Base-by-base conservation (phyloP, 257 asterid species). In the Gynochthodes officinalis region DNA sequence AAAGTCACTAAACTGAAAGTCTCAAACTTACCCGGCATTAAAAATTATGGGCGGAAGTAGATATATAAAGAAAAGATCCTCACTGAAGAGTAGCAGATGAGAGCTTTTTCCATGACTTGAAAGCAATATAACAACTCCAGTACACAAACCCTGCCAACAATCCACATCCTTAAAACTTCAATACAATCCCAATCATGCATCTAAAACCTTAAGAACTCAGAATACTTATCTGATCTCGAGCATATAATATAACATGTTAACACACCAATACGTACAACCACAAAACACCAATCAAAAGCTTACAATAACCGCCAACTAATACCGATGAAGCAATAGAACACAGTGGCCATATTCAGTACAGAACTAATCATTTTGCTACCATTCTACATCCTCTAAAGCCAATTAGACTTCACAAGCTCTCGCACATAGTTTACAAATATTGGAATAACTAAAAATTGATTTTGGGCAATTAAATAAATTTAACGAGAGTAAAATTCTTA, bases 31-130 rank as follows among this genome's bases (percentile, higher is more conserved):
- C 86, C 86, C 86, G 4, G 86, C 86, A 68, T 83, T 83, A 42
- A 83, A 83, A 57, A 83, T 83, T 43, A 83, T 83, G 19, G 86
- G 86, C 21, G 87, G 84, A 46, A 83, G 87, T 46, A 83, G 78
- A 80, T 83, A 83, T 48, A 83, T 83, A 69, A 83, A 83, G 77
- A 83, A 83, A 70, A 83, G 78, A 77, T 83, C 84, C 66, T 83
- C 86, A 59, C 84, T 80, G 64, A 83, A 83, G 52, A 77, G 78
- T 30, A 83, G 64, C 28, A 83, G 76, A 57, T 83, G 86, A 19
- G 86, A 83, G 62, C 74, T 77, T 69, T 71, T 83, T 25, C 86
- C 86, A 35, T 62, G 68, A 50, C 82, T 83, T 50, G 77, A 1
- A 23, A 83, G 75, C 80, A 80, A 80, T 39, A 83, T 83, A 63